phyloP scores from a whole-genome alignment of 2,329 filamentous ascomycete species.

The Conoideocrella luteorostrata region DNA sequence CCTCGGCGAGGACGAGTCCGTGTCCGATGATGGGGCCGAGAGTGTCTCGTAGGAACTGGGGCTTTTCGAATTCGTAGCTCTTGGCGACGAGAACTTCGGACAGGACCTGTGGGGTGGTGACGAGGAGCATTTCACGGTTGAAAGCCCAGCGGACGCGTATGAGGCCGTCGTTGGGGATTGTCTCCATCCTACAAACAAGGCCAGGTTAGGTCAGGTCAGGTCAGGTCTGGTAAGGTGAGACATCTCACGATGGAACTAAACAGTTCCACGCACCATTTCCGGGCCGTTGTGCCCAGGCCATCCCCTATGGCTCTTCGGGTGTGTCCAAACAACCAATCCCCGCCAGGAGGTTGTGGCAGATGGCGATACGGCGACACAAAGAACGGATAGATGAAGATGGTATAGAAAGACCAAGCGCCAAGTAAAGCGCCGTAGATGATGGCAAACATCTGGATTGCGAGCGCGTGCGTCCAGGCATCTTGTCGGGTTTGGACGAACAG shows the following conservation, averaged over 20 bases:
- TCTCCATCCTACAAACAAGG: slow-evolving; percentile 54
- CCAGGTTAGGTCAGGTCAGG: too few relatives aligned
- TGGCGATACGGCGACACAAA: background rate
- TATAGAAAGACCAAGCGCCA: background rate
- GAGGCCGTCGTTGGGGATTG: slow-evolving; percentile 60
- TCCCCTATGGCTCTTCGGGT: background rate
- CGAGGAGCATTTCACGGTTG: slow-evolving; percentile 56
- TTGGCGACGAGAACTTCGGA: slow-evolving; percentile 64
- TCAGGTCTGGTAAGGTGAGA: too few relatives aligned
- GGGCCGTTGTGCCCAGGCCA: background rate
- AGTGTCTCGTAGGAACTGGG: slow-evolving; percentile 42
- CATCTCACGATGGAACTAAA: background rate
- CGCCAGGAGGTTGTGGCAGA: background rate
- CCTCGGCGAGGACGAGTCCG: slow-evolving; percentile 74
- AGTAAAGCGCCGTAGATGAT: background rate
- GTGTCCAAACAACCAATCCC: background rate
- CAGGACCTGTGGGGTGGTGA: slow-evolving; percentile 57
- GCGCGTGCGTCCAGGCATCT: background rate
- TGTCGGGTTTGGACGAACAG: too few relatives aligned
- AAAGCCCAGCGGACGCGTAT: slow-evolving; percentile 58
- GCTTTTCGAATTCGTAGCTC: slow-evolving; percentile 65
- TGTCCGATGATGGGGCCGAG: slow-evolving; percentile 61
- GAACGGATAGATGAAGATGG: background rate
- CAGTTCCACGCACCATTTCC: background rate
- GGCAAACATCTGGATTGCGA: background rate